Evolutionary conservation across 192 early-diverging fungal genomes (phyloP).

Genomic region (Phlyctochytrium bullatum): DNA sequence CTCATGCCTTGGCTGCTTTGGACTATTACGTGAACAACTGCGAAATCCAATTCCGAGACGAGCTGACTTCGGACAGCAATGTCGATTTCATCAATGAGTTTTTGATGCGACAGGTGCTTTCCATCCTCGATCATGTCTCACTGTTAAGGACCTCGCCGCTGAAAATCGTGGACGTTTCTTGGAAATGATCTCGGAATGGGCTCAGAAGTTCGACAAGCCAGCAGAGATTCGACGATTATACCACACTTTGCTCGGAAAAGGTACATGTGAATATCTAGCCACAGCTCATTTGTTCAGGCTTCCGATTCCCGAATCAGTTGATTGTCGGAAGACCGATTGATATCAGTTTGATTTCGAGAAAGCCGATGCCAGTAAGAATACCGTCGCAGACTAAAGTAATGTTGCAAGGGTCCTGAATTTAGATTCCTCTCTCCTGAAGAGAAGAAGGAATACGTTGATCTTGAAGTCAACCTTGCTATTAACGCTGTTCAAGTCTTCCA

Average conservation of each 20-base stretch:
- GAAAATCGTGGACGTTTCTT: slow-evolving; percentile 24
- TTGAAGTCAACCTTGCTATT: slow-evolving; percentile 12
- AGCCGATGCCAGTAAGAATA: no score
- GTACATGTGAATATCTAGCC: not conserved
- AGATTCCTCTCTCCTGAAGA: slow-evolving; percentile 15
- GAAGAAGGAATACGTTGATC: slow-evolving; percentile 17
- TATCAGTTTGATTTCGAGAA: no score
- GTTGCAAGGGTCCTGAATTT: no score
- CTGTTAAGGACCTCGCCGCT: slow-evolving; percentile 11
- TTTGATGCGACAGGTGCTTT: slow-evolving; percentile 9
- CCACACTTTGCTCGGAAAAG: slow-evolving; percentile 10
- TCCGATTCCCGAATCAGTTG: slow-evolving; percentile 13
- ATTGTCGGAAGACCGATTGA: no score
- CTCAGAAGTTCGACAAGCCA: not conserved
- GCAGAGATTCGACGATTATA: slow-evolving; percentile 19
- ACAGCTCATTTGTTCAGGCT: slow-evolving; percentile 10
- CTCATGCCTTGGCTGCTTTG: slow-evolving; percentile 19
- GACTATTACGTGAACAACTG: slow-evolving; percentile 23
- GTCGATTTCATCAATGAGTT: slow-evolving; percentile 9
- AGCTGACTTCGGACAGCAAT: slow-evolving; percentile 14
- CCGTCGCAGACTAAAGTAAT: no score
- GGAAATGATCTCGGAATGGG: slow-evolving; percentile 26
- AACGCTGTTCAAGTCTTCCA: slow-evolving; percentile 15
- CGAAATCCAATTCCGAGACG: slow-evolving; percentile 7
- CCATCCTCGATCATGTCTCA: not conserved